A percentile compares a stretch with the other conserved stretches of the same genome.
phyloP scores from a whole-genome alignment of 495 filamentous ascomycete species.

The Podospora fimiseda region DNA sequence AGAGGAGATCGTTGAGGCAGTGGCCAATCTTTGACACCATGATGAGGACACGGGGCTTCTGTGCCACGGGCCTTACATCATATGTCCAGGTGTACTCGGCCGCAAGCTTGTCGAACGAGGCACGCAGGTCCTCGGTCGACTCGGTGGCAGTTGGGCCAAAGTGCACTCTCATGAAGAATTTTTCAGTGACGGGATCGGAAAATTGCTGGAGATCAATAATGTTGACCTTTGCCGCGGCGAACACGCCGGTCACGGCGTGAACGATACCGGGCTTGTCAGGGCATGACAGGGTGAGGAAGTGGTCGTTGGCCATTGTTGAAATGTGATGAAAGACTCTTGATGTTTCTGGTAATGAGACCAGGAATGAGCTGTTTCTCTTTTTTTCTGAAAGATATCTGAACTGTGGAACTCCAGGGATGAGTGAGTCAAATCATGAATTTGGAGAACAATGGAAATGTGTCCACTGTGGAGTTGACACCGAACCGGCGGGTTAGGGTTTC shows the following conservation, averaged over 20 bases:
- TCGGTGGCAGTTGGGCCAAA: slow-evolving; percentile 47
- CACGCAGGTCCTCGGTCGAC: slow-evolving; percentile 38
- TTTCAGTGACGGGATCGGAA: slow-evolving; percentile 56
- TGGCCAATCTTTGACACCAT: slow-evolving; percentile 79
- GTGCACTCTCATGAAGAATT: slow-evolving; percentile 75
- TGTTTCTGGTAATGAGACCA: too few species aligned
- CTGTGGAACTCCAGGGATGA: not conserved
- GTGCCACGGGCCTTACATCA: slow-evolving; percentile 51
- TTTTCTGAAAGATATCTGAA: not conserved
- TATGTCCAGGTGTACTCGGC: slow-evolving; percentile 54
- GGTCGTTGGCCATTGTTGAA: slow-evolving; percentile 41
- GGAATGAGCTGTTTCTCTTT: not conserved
- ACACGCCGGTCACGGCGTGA: slow-evolving; percentile 65
- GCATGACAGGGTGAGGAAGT: slow-evolving; percentile 69
- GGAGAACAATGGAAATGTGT: slow-evolving; percentile 1
- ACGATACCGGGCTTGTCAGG: slow-evolving; percentile 71
- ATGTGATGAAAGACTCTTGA: too few species aligned
- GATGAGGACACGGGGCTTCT: slow-evolving; percentile 65
- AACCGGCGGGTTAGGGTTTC: not conserved
- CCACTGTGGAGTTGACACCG: slow-evolving; percentile 2
- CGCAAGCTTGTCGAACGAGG: slow-evolving; percentile 51
- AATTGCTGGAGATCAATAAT: slow-evolving; percentile 72
- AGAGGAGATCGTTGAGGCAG: slow-evolving; percentile 74
- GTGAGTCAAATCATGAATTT: not conserved
- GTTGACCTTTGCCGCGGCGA: slow-evolving; percentile 59